phyloP scores from a whole-genome alignment of 768 basidiomycete species.

The Paxillus involutus region DNA sequence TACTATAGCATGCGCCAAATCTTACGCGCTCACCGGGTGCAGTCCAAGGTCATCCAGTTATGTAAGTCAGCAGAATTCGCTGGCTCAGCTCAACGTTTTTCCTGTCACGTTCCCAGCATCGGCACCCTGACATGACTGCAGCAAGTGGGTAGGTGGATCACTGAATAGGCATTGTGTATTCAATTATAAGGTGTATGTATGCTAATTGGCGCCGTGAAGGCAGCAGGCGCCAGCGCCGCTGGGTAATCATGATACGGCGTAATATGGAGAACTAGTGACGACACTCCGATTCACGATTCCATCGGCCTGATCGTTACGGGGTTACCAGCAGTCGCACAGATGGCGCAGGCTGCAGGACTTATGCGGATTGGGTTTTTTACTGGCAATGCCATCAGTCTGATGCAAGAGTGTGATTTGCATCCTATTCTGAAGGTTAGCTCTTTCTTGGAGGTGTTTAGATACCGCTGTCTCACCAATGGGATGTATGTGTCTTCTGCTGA shows the following conservation, averaged over 20 bases:
- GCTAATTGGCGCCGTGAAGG: conserved; percentile 11
- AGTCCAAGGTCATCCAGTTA: no score
- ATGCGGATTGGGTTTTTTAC: conserved; percentile 72
- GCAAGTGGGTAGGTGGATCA: background rate
- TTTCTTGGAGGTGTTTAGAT: background rate
- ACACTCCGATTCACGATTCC: conserved; percentile 13
- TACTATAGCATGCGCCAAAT: no score
- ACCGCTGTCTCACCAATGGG: conserved; percentile 41
- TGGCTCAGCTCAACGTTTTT: no score
- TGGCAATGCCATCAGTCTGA: conserved; percentile 65
- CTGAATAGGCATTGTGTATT: conserved; percentile 17
- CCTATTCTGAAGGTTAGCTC: conserved; percentile 33
- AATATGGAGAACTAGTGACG: background rate
- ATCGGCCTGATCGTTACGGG: conserved; percentile 13
- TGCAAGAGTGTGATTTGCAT: conserved; percentile 57
- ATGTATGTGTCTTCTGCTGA: conserved; percentile 66
- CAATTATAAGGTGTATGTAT: conserved; percentile 21
- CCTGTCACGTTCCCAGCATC: background rate
- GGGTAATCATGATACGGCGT: background rate
- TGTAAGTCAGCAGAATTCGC: no score
- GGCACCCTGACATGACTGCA: background rate
- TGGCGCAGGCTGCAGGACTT: conserved; percentile 47
- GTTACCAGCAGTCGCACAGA: conserved; percentile 27
- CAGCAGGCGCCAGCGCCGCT: conserved; percentile 24
- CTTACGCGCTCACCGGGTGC: no score